Base-by-base conservation (phyloP, 208 protist genomes). In the Leishmania amazonensis region DNA sequence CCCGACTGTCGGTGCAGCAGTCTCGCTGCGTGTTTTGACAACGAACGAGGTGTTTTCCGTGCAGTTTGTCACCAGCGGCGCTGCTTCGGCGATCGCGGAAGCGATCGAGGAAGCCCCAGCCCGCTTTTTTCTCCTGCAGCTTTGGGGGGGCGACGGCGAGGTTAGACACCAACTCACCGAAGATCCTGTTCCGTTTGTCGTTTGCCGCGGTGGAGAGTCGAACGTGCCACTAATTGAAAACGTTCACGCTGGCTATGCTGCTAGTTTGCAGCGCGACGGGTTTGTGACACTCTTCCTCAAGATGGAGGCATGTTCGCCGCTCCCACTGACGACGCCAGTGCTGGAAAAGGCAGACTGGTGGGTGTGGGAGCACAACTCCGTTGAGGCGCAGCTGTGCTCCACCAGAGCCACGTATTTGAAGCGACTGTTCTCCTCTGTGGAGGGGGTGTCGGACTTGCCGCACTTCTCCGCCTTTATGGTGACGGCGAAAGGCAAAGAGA, bases 381-480 rank as follows among this genome's bases (percentile, higher is more conserved):
- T 91, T 3, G 78, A 85, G 58, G 83, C 88, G 40, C 79, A 91
- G 77, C 87, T 97, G 47, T 79, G 84, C 47, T 84, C 92, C 9
- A 78, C 65, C 24, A 79, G 76, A 19, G 80, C 78, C 5, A 86
- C 82, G n/a, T 91, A 88, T 76, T 84, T 96, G n/a, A 47, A 86
- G 17, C 89, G 87, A 28, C 45, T 81, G 1, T 91, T 95, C 72
- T 78, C 70, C 64, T 72, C 60, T 28, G 45, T 53, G 28, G 78
- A 75, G 24, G 91, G 88, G 83, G 81, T 83, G 49, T 65, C 71
- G 47, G 72, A 79, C 0, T 90, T 87, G 76, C 90, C 88, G 54
- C 90, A 92, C 60, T 93, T 84, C 60, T 96, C 91, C 24, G 75
- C 89, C 49, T 88, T 97, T 58, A 85, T 88, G 74, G 91, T 91